These are phyloP conservation scores for Aeminium ludgeri DNA, from an alignment of 495 filamentous ascomycete species.

Conservation along the genomic window DNA sequence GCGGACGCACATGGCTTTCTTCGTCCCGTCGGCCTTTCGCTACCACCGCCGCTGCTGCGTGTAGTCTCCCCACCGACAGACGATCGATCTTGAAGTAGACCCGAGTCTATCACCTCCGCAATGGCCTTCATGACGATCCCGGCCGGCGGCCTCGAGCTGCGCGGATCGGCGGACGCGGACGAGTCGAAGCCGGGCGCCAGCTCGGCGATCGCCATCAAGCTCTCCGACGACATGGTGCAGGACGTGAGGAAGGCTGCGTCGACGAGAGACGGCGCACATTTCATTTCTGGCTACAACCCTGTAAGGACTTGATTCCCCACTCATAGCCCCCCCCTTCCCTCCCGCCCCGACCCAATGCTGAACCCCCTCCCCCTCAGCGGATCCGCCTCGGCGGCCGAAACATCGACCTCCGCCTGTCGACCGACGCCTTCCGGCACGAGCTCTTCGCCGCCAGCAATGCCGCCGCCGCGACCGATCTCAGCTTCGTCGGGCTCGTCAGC, in stretches of 20 bases:
- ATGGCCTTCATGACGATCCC: no score
- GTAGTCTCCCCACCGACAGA: no score
- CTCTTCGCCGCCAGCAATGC: slow-evolving; percentile 8
- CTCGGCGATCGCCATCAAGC: slow-evolving; percentile 5
- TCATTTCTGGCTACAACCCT: slow-evolving; percentile 11
- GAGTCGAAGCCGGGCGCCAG: background rate
- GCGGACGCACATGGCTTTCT: slow-evolving; percentile 3
- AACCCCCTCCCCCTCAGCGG: slow-evolving; percentile 1
- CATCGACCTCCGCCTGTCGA: slow-evolving; percentile 9
- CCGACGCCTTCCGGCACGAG: slow-evolving; percentile 14
- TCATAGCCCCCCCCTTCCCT: background rate
- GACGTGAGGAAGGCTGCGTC: slow-evolving; percentile 8
- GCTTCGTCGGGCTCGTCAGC: slow-evolving; percentile 18
- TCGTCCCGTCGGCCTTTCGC: no score
- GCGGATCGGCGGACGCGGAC: background rate
- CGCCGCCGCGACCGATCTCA: slow-evolving; percentile 11
- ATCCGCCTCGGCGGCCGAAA: slow-evolving; percentile 12
- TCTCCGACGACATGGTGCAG: slow-evolving; percentile 6
- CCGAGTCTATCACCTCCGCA: no score
- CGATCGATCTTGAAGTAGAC: no score
- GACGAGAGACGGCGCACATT: slow-evolving; percentile 5
- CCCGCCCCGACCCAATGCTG: no score
- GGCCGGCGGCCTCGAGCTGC: slow-evolving; percentile 5
- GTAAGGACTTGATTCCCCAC: slow-evolving; percentile 4
- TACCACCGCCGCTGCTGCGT: no score